A percentile compares a stretch with the other conserved stretches of the same genome.
These are phyloP conservation scores for Alternaria angustiovoidea DNA, from an alignment of 2,329 filamentous ascomycete species.

Conservation along the genomic window DNA sequence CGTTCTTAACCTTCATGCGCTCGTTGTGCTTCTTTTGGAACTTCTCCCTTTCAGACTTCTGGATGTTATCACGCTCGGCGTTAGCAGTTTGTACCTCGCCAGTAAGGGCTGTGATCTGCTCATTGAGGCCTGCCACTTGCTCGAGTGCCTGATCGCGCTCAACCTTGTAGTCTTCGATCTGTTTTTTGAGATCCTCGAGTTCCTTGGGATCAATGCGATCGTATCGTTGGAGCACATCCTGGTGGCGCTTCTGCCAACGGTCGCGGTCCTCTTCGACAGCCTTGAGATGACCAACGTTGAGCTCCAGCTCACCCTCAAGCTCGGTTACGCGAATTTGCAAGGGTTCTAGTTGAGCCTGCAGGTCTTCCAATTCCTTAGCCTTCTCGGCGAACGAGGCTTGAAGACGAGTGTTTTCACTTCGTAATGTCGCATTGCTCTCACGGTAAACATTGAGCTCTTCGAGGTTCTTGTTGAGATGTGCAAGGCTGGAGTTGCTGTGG, in stretches of 20 bases:
- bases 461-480: slow-evolving; percentile 91
- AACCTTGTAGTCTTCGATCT: slow-evolving; percentile 64
- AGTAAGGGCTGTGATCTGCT: slow-evolving; percentile 54
- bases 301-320: slow-evolving; percentile 80
- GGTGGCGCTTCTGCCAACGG: slow-evolving; percentile 93
- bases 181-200: slow-evolving; percentile 85
- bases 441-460: slow-evolving; percentile 96
- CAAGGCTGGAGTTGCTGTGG: slow-evolving; percentile 78
- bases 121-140: slow-evolving; percentile 58
- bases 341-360: slow-evolving; percentile 79
- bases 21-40: slow-evolving; percentile 55
- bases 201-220: slow-evolving; percentile 94
- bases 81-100: slow-evolving; percentile 20
- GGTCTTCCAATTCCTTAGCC: slow-evolving; percentile 74
- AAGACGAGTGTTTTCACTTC: slow-evolving; percentile 82
- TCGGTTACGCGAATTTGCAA: slow-evolving; percentile 82
- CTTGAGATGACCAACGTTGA: slow-evolving; percentile 86
- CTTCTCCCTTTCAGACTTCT: slow-evolving; percentile 58
- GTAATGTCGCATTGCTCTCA: slow-evolving; percentile 90
- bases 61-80: slow-evolving; percentile 19
- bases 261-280: slow-evolving; percentile 91
- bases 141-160: slow-evolving; percentile 64
- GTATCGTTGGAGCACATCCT: slow-evolving; percentile 95
- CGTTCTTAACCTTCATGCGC: slow-evolving; percentile 53
- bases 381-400: slow-evolving; percentile 80